Percentiles rank a stretch among this genome's conserved stretches.
Conservation (phyloP, 2,329 filamentous ascomycete genomes). For the Xylariaceae sp. region DNA sequence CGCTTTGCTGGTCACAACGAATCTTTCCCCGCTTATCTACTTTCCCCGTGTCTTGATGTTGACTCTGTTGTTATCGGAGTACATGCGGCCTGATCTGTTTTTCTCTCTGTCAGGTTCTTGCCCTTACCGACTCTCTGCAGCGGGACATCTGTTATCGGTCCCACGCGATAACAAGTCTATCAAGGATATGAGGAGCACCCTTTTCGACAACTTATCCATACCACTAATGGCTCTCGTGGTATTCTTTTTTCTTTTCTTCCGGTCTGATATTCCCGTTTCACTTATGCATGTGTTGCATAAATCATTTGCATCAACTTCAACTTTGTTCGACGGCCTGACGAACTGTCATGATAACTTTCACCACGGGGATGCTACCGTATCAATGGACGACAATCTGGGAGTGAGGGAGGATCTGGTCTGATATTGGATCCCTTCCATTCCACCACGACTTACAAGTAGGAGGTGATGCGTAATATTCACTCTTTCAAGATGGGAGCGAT, state of each 20-base stretch:
- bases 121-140: no score
- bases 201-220: not conserved
- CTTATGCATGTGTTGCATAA: no score
- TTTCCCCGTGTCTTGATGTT: not conserved
- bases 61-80: not conserved
- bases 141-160: not conserved
- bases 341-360: no score
- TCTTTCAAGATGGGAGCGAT: no score
- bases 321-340: no score
- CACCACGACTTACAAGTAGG: no score
- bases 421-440: no score
- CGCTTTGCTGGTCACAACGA: not conserved
- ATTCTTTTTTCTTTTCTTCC: conserved; percentile 1
- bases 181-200: not conserved
- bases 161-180: not conserved
- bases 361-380: no score
- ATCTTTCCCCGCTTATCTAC: not conserved
- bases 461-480: no score
- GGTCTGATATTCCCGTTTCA: not conserved
- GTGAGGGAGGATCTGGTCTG: no score
- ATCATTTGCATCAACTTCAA: no score
- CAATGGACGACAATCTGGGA: no score
- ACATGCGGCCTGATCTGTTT: not conserved
- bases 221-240: not conserved
- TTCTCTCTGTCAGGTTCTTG: not conserved